These are phyloP conservation scores for Ophiostoma himal-ulmi DNA, from an alignment of 2,329 filamentous ascomycete species.

Conservation along the genomic window DNA sequence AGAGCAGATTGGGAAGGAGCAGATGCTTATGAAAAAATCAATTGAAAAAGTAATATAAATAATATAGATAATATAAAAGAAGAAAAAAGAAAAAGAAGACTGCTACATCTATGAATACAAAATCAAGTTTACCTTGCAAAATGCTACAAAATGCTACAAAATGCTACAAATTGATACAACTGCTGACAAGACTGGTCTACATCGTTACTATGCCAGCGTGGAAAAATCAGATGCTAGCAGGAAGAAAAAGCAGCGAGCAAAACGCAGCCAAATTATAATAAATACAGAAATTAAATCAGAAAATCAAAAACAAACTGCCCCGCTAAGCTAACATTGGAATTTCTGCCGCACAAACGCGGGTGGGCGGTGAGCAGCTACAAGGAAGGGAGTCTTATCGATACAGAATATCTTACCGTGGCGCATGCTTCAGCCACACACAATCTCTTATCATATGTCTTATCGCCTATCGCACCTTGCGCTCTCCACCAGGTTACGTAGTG, in stretches of 20 bases:
- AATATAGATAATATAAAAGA: no score
- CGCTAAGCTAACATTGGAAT: background rate
- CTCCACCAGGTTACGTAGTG: slow-evolving; percentile 1
- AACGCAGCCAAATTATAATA: background rate
- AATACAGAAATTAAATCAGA: background rate
- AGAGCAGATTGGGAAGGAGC: background rate
- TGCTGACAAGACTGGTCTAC: background rate
- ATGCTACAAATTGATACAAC: no score
- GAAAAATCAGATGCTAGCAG: background rate
- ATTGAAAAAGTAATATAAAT: background rate
- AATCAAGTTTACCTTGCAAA: no score
- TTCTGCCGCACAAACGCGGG: slow-evolving; percentile 9
- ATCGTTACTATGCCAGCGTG: slow-evolving; percentile 2
- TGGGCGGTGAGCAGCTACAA: background rate
- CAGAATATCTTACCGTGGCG: background rate
- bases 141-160: no score
- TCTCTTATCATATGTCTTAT: background rate
- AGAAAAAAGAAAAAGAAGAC: no score
- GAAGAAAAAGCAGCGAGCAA: background rate
- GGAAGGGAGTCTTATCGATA: background rate
- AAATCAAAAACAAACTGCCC: background rate
- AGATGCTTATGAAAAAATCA: background rate
- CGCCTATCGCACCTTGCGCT: background rate
- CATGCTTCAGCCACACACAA: background rate
- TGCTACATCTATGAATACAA: no score